phyloP scores from a whole-genome alignment of 2,329 filamentous ascomycete species.

The Penicillium hesseltinei region DNA sequence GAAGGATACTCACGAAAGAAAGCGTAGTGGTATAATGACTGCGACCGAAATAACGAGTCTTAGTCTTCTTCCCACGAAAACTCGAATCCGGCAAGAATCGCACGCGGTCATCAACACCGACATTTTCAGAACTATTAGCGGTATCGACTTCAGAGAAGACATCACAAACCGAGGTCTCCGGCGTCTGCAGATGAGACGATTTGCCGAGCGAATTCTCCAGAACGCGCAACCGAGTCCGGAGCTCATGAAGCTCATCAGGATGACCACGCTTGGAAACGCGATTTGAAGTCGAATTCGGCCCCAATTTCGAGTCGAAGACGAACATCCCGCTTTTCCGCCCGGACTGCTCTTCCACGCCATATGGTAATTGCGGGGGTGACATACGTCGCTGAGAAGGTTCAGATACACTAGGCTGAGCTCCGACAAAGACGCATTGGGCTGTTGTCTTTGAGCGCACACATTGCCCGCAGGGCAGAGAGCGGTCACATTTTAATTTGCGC shows the following conservation, averaged over 20 bases:
- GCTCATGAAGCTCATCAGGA: conserved; percentile 31
- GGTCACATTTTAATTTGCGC: conserved; percentile 77
- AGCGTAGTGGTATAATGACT: conserved; percentile 31
- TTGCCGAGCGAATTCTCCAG: conserved; percentile 30
- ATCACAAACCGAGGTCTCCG: conserved; percentile 25
- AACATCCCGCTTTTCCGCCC: conserved; percentile 26
- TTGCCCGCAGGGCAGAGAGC: conserved; percentile 68
- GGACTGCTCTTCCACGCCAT: conserved; percentile 12
- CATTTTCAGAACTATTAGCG: conserved; percentile 12
- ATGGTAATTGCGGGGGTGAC: conserved; percentile 16
- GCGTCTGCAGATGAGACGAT: conserved; percentile 22
- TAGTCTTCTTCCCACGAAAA: conserved; percentile 33
- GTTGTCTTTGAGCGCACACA: conserved; percentile 51
- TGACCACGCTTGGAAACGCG: conserved; percentile 26
- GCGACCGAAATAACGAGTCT: conserved; percentile 33
- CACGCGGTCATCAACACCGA: conserved; percentile 28
- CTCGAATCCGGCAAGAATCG: conserved; percentile 27
- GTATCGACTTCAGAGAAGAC: conserved; percentile 14
- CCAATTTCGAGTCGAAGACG: conserved; percentile 34
- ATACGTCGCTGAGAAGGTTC: conserved; percentile 9
- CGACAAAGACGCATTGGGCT: conserved; percentile 54
- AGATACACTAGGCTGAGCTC: conserved; percentile 15
- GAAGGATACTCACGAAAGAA: conserved; percentile 30
- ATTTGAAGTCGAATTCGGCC: conserved; percentile 20
- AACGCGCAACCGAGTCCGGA: conserved; percentile 27